phyloP scores from a whole-genome alignment of 228 moss, liverwort and hornwort species.

The Sphagnum fallax region DNA sequence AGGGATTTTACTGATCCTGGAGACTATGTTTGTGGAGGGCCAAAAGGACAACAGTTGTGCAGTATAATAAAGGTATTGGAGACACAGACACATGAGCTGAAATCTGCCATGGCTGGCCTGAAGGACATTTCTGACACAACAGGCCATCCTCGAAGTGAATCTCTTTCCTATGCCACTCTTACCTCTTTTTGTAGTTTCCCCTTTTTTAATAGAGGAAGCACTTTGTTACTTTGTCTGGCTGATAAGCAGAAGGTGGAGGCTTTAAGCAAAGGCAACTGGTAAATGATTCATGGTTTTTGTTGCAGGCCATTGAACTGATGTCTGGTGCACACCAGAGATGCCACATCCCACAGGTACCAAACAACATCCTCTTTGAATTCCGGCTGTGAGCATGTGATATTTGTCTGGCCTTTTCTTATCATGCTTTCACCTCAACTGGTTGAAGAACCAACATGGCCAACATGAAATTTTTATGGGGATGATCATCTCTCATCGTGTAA shows the following conservation, averaged over 20 bases:
- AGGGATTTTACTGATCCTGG: no score
- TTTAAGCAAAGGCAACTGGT: no score
- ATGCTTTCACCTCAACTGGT: no score
- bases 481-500: no score
- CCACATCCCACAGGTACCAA: constrained; percentile 45
- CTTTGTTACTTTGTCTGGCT: no score
- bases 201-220: no score
- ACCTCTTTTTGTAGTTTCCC: neutral
- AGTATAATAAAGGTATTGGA: constrained; percentile 74
- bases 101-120: constrained; percentile 69
- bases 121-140: constrained; percentile 53
- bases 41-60: constrained; percentile 70
- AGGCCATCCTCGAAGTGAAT: constrained; percentile 12
- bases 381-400: no score
- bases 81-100: constrained; percentile 77
- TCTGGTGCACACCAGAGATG: constrained; percentile 60
- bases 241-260: no score
- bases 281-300: neutral
- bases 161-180: neutral
- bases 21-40: neutral
- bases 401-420: no score
- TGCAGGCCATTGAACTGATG: constrained; percentile 37
- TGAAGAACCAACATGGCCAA: no score
- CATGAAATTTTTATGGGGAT: no score
- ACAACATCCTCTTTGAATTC: neutral